Percentiles rank a stretch among this genome's conserved stretches.
Conservation (phyloP, 2,329 filamentous ascomycete genomes). For the Metarhizium guizhouense region DNA sequence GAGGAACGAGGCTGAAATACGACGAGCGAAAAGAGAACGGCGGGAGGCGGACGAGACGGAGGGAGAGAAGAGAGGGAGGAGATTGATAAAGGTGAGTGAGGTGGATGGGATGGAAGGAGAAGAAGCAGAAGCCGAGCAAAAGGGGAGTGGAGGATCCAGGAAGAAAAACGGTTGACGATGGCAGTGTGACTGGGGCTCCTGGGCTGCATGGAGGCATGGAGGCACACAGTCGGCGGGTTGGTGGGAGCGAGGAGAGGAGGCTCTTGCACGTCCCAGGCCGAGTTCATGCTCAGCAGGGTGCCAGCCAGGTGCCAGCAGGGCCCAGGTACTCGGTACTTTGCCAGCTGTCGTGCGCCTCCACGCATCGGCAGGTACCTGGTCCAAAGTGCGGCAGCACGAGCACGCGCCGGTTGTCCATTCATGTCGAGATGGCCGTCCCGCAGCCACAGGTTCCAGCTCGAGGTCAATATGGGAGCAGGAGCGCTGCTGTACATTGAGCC, state of each 20-base stretch:
- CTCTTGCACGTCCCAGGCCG: not conserved
- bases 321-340: too few relatives aligned
- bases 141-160: slow-evolving; percentile 17
- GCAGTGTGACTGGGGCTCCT: slow-evolving; percentile 8
- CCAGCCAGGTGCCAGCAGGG: too few relatives aligned
- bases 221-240: too few relatives aligned
- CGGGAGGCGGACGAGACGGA: not conserved
- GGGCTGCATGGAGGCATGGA: not conserved
- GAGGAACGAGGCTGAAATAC: slow-evolving; percentile 13
- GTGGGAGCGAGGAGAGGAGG: not conserved
- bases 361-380: too few relatives aligned
- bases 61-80: slow-evolving; percentile 7
- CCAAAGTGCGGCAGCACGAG: too few relatives aligned
- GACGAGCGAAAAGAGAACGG: slow-evolving; percentile 2
- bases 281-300: too few relatives aligned
- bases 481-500: too few relatives aligned
- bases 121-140: slow-evolving; percentile 16
- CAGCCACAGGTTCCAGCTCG: too few relatives aligned
- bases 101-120: not conserved
- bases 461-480: too few relatives aligned
- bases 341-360: too few relatives aligned
- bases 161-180: slow-evolving; percentile 8
- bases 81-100: slow-evolving; percentile 12
- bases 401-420: too few relatives aligned
- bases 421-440: too few relatives aligned